Evolutionary conservation across 2,329 filamentous ascomycete species (phyloP), one percentile per base, ranked within the genome.

Genomic region (Colletotrichum melonis): DNA sequence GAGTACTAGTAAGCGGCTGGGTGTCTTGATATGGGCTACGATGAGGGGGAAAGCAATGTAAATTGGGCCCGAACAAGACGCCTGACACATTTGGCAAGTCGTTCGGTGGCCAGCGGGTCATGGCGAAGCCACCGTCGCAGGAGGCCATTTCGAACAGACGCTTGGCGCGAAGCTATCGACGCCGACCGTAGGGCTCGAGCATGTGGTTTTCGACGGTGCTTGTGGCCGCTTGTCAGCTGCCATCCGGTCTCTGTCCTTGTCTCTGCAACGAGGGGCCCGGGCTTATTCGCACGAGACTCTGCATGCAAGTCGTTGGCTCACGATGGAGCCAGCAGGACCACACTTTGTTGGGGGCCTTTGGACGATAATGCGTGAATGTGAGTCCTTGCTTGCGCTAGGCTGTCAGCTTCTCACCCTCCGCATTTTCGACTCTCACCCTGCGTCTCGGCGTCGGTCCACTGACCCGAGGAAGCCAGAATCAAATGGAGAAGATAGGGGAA

Each of bases 51-150:
- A 46, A n/a, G 19, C 42, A 46, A 19, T 2, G 42, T 19, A 28
- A 35, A 26, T 55, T 46, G 52, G 58, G 22, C 16, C 38, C 14
- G 19, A 59, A 67, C 64, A 70, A 38, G 46, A 28, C 14, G 42
- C 69, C 54, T 55, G 54, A 54, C 66, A 69, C 58, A 60, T 62
- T 55, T 64, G 46, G 60, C 67, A 49, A 60, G 24, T 16, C 60
- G 60, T 26, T 57, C 32, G 56, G 46, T 52, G 32, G 30, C 28
- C 66, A 35, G 55, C 66, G 46, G 66, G 55, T 73, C 67, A 70
- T 49, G 46, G 70, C 58, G 60, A 62, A 65, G 70, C 70, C 70
- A 66, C 70, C 70, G 70, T 70, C 70, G 70, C 66, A 73, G 66
- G 58, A 63, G 59, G 59, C 42, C 60, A 70, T 73, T 57, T 58